phyloP scores from a whole-genome alignment of 2,329 filamentous ascomycete genomes.

The Leptographium flavum region DNA sequence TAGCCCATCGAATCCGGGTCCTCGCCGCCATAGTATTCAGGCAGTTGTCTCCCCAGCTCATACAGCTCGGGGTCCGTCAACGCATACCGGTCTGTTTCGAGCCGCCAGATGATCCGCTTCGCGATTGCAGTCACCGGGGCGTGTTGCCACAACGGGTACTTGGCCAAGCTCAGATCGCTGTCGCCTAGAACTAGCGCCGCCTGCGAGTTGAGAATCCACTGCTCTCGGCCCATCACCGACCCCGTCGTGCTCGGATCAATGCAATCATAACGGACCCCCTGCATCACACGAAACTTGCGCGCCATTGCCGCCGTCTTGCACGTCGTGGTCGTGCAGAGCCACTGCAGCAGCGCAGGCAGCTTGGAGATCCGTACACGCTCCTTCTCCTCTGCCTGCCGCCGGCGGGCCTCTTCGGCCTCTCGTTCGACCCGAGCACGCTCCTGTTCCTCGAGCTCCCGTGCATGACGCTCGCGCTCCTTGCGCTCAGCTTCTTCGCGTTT shows the following conservation, averaged over 20 bases:
- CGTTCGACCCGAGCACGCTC: conserved; percentile 19
- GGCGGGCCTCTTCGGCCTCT: conserved; percentile 29
- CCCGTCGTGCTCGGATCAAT: conserved; percentile 39
- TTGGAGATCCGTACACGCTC: conserved; percentile 40
- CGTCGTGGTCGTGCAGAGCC: conserved; percentile 40
- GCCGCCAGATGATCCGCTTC: conserved; percentile 45
- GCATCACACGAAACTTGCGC: conserved; percentile 39
- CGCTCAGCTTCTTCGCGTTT: conserved; percentile 38
- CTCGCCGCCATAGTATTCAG: conserved; percentile 33
- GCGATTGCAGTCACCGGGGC: conserved; percentile 36
- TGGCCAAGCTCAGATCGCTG: conserved; percentile 44
- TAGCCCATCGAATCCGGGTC: conserved; percentile 30
- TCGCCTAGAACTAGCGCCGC: conserved; percentile 50
- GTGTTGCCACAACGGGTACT: conserved; percentile 46
- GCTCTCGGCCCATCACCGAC: conserved; percentile 43
- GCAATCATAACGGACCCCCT: conserved; percentile 50
- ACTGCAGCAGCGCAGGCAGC: conserved; percentile 44
- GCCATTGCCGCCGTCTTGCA: conserved; percentile 36
- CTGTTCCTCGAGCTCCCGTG: conserved; percentile 30
- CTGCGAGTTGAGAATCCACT: conserved; percentile 52
- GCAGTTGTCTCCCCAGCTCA: conserved; percentile 38
- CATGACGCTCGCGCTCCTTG: conserved; percentile 20
- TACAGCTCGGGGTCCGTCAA: conserved; percentile 34
- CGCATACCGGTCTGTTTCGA: conserved; percentile 42
- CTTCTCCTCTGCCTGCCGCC: conserved; percentile 36